Base-by-base conservation (phyloP, 164 flowering plant genomes). In the Vitis rotundifolia region DNA sequence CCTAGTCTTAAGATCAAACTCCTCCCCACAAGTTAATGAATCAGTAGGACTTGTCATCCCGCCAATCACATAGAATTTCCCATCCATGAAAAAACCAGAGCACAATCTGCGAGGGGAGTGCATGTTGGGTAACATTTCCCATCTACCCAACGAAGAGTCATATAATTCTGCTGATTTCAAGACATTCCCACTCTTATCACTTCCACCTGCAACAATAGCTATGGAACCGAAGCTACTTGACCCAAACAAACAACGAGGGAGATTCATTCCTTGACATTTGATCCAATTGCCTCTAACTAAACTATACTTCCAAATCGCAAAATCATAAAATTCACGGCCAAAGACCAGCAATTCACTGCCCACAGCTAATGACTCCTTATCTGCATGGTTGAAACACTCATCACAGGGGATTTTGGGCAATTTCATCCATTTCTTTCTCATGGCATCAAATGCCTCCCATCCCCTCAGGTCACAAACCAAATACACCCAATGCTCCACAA, bases 21-120 rank as follows among this genome's bases (percentile, higher is more conserved):
- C 91, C 77, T 89, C 94, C 26, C 89, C 94, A 67, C 94, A 86
- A n/a, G 85, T 84, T 53, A 89, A 69, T 47, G 86, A 79, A 31
- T 66, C 76, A 28, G 76, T 77, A 3, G 75, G 81, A 59, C 85
- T 76, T 13, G 84, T 67, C 86, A 84, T 80, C 44, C 90, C 93
- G 44, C 94, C 94, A 29, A 86, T 83, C 59, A 89, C 88, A 55
- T 82, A 88, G 74, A 87, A 88, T 51, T 85, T 87, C 28, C 77
- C 80, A 68, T 87, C 89, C 94, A 89, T 86, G 72, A 89, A 89
- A 73, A 89, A 83, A 9, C 88, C 94, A 31, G 90, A 85, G 71
- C 91, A 87, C 71, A 83, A 61, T 59, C 83, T 86, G 56, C 94
- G 84, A 0, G 89, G 85, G 9, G 84, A 66, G 58, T 86, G 70